Conservation (phyloP, 2,329 filamentous ascomycete species). For the Alternaria sp. region DNA sequence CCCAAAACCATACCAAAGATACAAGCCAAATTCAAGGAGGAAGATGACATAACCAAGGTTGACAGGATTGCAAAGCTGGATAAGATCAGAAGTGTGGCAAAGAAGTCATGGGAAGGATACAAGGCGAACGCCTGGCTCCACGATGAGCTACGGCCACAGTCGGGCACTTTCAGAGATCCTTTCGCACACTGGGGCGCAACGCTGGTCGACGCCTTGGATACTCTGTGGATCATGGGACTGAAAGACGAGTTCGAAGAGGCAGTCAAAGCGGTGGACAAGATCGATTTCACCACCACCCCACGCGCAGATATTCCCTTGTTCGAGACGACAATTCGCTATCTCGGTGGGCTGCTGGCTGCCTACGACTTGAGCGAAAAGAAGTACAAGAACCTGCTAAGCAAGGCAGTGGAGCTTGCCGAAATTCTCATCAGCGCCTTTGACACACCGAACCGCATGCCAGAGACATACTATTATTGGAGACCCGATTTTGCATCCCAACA, state of each 20-base stretch:
- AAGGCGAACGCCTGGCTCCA: constrained; percentile 79
- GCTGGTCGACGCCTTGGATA: constrained; percentile 76
- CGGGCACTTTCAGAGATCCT: constrained; percentile 71
- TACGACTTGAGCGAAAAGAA: constrained; percentile 68
- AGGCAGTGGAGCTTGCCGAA: constrained; percentile 68
- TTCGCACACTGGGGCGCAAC: constrained; percentile 94
- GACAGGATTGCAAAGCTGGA: constrained; percentile 69
- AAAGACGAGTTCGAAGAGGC: constrained; percentile 70
- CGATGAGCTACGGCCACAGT: constrained; percentile 81
- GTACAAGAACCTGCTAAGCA: constrained; percentile 61
- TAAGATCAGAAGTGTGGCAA: constrained; percentile 74
- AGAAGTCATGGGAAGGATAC: constrained; percentile 83
- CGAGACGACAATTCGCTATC: constrained; percentile 74
- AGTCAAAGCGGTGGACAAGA: constrained; percentile 61
- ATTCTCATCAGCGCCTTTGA: constrained; percentile 71
- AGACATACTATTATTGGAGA: constrained; percentile 64
- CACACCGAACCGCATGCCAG: constrained; percentile 71
- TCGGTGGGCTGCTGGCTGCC: constrained; percentile 72
- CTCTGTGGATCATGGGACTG: constrained; percentile 75
- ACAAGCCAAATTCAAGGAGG: constrained; percentile 73
- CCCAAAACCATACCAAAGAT: constrained; percentile 76
- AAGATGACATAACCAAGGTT: constrained; percentile 57
- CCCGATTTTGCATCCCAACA: constrained; percentile 45
- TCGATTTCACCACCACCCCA: constrained; percentile 66
- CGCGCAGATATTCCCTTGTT: constrained; percentile 67